Base-by-base conservation (phyloP, 176 grass and related monocot species). In the Dendrocalamus sinicus region DNA sequence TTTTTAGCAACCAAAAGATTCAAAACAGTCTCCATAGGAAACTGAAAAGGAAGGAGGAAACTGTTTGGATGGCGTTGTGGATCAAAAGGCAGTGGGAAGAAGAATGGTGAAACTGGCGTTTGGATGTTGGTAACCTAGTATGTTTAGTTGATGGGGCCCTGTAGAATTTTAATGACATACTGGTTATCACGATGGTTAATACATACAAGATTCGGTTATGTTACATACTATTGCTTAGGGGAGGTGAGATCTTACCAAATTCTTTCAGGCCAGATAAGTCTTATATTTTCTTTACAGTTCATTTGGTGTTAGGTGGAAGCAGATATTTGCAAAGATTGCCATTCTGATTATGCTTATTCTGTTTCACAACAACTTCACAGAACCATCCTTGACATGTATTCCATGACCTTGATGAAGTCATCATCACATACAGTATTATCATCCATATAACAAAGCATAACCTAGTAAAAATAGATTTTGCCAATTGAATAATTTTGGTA, bases 271-370 rank as follows among this genome's bases (percentile, higher is more conserved):
- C 6, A 30, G 78, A 54, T 22, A n/a, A 14, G 12, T 15, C 58
- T 63, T 66, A 23, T 22, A 40, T 13, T 68, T 68, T 68, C 30
- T 53, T 81, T 68, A n/a, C 2, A 13, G 30, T 54, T 69, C 64
- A 69, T 81, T 54, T 20, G 8, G 64, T 81, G 78, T 53, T 67
- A 17, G 63, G 64, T 69, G 32, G 78, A 81, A 81, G 63, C 63
- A 69, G 37, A 52, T 24, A 39, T 40, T 69, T 53, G 22, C 22
- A n/a, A 81, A 54, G 32, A 16, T 8, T 55, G 41, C 35, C 24
- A 67, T 80, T 78, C 3, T 30, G 6, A 15, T 62, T n/a, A 65
- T 75, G 53, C 70, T 75, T 9, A 19, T 16, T 15, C 70, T 84
- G 52, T 77, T 72, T 61, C 12, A 66, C 35, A 67, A 40, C 22